Evolutionary conservation across 1,284 basidiomycete species (phyloP), one percentile per base, ranked within the genome.

Genomic region (Apiotrichum porosum): DNA sequence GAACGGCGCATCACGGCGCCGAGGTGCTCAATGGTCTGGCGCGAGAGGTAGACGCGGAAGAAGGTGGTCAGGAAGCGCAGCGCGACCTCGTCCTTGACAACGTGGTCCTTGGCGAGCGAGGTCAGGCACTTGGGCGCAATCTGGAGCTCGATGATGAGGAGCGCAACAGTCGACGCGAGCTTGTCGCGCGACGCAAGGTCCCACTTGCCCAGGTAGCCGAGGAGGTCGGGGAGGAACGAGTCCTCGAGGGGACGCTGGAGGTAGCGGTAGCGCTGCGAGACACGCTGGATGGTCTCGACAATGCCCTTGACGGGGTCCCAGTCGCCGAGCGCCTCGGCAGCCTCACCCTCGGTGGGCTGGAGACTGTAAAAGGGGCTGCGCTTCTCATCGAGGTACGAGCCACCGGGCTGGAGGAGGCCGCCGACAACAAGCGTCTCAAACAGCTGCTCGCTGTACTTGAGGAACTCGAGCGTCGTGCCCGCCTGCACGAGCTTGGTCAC

Each of bases 261-360:
- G 79, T 97, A 97, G 74, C 97, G 97, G 80, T 95, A 97, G 88
- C 92, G 85, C 75, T 93, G 82, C 77, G 93, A 90, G 54, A 97
- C 84, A 76, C 92, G 93, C 74, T 93, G 91, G 62, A 97, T 79
- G 30, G 93, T 90, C 56, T 93, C 90, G 49, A 94, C 80, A 62
- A 94, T 90, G 66, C 86, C 86, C 80, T 87, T 93, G 72, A 97
- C 78, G 76, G 54, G 54, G 45, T 53, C 36, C 69, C 65, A 57
- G 65, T 62, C 45, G 60, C 61, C 60, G 58, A 66, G 35, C 3
- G 23, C 21, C 38, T 45, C 47, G 18, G 42, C 42, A 22, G 44
- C 49, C 26, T 36, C 52, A 35, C 40, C 51, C 42, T 51, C 56
- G 21, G 44, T 47, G 34, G 38, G 51, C 53, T 64, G 62, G 37